These are phyloP conservation scores for Synchytrium microbalum DNA, from an alignment of 371 early-diverging fungal species.

Conservation along the genomic window DNA sequence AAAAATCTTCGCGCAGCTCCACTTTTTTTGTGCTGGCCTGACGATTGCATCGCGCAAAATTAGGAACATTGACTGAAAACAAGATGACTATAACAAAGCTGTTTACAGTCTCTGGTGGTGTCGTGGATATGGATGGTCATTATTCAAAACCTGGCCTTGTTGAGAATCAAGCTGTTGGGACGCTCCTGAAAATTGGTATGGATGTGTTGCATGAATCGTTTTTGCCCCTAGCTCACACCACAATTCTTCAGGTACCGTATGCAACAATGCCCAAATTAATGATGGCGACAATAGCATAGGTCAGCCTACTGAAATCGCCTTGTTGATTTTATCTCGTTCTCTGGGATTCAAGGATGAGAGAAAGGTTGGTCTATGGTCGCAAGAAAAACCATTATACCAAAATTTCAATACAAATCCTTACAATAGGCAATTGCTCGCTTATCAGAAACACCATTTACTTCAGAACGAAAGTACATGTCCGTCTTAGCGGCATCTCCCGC, in stretches of 20 bases:
- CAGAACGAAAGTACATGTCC: conserved; percentile 87
- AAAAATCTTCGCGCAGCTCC: neutral
- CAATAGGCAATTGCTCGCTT: conserved; percentile 34
- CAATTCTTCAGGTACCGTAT: conserved; percentile 41
- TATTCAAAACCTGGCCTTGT: neutral
- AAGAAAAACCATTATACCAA: too few relatives aligned
- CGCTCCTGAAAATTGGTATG: conserved; percentile 34
- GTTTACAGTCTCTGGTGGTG: conserved; percentile 56
- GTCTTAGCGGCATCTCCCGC: conserved; percentile 33
- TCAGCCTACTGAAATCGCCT: conserved; percentile 79
- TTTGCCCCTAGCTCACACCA: too few relatives aligned
- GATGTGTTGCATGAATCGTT: too few relatives aligned
- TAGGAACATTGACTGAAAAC: conserved; percentile 75
- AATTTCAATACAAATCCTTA: too few relatives aligned
- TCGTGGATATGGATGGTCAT: conserved; percentile 15
- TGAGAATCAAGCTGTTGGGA: neutral
- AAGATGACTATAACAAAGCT: conserved; percentile 73
- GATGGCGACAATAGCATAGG: conserved; percentile 62
- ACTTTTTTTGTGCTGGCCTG: neutral
- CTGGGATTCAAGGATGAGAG: conserved; percentile 53
- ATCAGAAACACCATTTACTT: conserved; percentile 78
- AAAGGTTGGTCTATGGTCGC: conserved; percentile 39
- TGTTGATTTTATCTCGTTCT: conserved; percentile 54
- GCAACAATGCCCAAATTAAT: conserved; percentile 69
- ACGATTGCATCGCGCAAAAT: neutral